Percentiles rank a stretch among this genome's conserved stretches.
phyloP scores from a whole-genome alignment of 176 grass and related monocot genomes.

The Calamus simplicifolius region DNA sequence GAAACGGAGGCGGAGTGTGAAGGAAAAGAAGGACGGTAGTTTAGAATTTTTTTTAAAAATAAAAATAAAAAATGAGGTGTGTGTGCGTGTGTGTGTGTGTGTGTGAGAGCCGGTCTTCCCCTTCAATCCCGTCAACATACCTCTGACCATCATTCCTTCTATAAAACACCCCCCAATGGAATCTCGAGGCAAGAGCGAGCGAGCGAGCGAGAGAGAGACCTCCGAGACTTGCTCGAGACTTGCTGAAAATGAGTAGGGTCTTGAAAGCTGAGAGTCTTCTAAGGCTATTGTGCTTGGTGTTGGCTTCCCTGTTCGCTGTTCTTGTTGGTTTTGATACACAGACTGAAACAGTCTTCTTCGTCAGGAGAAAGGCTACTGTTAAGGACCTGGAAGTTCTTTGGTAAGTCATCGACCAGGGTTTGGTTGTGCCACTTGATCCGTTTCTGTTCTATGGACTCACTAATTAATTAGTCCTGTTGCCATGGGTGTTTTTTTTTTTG shows the following conservation, averaged over 20 bases:
- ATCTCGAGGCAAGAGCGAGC: neutral
- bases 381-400: slow-evolving; percentile 74
- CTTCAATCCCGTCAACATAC: no score
- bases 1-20: no score
- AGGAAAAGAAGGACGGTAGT: no score
- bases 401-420: slow-evolving; percentile 5
- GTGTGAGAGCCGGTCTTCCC: neutral
- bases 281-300: slow-evolving; percentile 33
- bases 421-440: neutral
- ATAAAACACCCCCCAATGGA: no score
- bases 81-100: no score
- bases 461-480: neutral
- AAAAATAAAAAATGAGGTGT: no score
- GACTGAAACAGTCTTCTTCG: slow-evolving; percentile 58
- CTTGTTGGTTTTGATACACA: slow-evolving; percentile 56
- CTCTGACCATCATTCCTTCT: no score
- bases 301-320: slow-evolving; percentile 49
- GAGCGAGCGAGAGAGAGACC: neutral
- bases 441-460: neutral
- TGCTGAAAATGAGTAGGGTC: neutral
- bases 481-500: neutral
- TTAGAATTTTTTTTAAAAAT: no score
- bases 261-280: slow-evolving; percentile 43
- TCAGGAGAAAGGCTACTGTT: slow-evolving; percentile 48
- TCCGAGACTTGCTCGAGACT: no score